A percentile compares a stretch with the other conserved stretches of the same genome.
Conservation (phyloP, 2,329 filamentous ascomycete species). For the Hymenoscyphus fructigenus region DNA sequence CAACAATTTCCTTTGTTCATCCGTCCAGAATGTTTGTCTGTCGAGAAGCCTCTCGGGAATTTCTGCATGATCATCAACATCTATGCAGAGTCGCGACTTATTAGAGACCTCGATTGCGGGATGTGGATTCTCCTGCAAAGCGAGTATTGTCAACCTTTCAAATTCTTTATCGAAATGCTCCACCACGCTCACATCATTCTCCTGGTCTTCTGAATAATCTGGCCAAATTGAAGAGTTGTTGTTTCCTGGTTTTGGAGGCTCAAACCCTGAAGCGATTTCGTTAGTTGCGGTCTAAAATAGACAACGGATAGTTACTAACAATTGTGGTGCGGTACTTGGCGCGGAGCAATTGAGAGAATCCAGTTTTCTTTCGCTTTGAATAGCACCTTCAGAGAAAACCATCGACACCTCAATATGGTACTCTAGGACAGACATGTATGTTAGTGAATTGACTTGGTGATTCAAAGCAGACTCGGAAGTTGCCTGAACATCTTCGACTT, state of each 20-base stretch:
- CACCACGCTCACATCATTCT: background rate
- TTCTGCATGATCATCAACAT: constrained; percentile 23
- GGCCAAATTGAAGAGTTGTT: background rate
- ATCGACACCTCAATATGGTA: background rate
- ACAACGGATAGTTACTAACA: background rate
- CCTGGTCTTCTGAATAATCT: background rate
- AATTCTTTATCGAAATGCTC: background rate
- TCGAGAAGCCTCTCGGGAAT: constrained; percentile 34
- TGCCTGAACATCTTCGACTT: background rate
- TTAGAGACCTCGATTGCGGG: background rate
- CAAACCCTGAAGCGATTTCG: background rate
- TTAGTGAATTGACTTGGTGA: background rate
- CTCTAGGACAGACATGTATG: background rate
- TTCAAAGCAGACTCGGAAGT: background rate
- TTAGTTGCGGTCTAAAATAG: background rate
- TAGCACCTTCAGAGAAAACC: background rate
- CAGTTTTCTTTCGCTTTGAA: background rate
- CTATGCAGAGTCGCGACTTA: background rate
- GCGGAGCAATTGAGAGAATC: background rate
- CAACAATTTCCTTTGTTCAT: constrained; percentile 28
- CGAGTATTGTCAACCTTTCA: background rate
- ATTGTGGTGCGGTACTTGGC: background rate
- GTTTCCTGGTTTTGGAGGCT: background rate
- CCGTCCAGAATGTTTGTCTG: constrained; percentile 32
- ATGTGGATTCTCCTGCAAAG: background rate